Conservation (phyloP, 2,329 filamentous ascomycete genomes). For the Alternaria sp. region DNA sequence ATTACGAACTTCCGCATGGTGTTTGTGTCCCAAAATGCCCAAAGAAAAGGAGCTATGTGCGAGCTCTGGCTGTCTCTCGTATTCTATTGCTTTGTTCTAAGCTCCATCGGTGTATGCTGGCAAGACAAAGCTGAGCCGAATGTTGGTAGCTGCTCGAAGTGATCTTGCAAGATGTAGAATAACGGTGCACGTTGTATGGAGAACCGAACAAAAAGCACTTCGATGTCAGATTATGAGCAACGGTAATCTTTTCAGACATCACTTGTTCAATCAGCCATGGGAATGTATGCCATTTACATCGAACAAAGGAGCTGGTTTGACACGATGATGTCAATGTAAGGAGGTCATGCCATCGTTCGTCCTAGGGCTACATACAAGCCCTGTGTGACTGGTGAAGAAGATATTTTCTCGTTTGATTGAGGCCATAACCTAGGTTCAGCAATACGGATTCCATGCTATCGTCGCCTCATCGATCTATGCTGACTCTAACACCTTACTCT, state of each 20-base stretch:
- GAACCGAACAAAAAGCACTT: background rate
- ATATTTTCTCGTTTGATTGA: background rate
- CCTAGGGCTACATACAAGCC: background rate
- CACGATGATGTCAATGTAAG: background rate
- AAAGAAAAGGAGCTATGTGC: background rate
- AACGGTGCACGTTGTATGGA: background rate
- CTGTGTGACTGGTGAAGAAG: background rate
- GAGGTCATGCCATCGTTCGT: background rate
- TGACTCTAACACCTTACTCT: conserved; percentile 23
- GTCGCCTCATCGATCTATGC: background rate
- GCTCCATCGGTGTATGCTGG: no score
- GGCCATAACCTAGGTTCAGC: background rate
- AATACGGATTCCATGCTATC: background rate
- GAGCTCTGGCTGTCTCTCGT: background rate
- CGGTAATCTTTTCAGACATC: background rate
- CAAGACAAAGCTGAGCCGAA: background rate
- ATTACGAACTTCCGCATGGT: background rate
- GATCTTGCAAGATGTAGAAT: background rate
- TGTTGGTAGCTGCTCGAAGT: background rate
- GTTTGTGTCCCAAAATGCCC: background rate
- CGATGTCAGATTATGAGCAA: background rate
- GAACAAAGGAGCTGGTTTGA: background rate
- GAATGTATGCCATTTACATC: background rate
- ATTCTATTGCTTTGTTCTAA: no score
- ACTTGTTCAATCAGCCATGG: background rate